Base-by-base conservation (phyloP, 805 yeast species). In the Metschnikowia similis region DNA sequence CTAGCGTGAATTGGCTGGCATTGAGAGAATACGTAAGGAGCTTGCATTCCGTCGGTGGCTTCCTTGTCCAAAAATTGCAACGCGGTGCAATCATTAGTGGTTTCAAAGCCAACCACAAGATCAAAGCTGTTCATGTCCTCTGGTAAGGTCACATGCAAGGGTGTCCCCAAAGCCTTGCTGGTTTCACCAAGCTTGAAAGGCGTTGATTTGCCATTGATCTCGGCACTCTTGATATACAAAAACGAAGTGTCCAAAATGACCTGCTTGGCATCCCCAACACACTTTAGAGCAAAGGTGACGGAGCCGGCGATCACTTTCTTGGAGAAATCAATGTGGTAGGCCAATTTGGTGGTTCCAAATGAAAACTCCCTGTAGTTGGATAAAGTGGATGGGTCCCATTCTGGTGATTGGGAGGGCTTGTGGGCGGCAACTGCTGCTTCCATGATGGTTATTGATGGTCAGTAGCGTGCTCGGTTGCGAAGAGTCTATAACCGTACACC, bases 1-100 rank as follows among this genome's bases (percentile, higher is more conserved):
- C 97, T 78, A 6, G 96, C 94, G 62, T 90, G 96, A 55, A 87
- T 89, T 35, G 96, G 90, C 70, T 90, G 96, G 63, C 95, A 81
- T 69, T 90, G 97, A 9, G 96, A 88, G 66, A 89, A 90, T 50
- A 90, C 74, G 65, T 81, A 85, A 0, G 89, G 89, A 27, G 75
- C 74, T 38, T 77, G 78, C 53, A 83, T 80, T 14, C 91, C 95
- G 43, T 83, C 83, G 8, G 96, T 86, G 58, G 84, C 87, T 47
- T 76, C 81, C 34, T 84, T 82, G n/a, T 79, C 80, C 47, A 90
- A 71, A 83, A 94, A 90, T 66, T 90, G 96, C 52, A 89, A 71
- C 3, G 96, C 96, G 1, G 96, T 87, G 62, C 95, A 85, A 21
- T 80, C 66, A 6, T 71, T 69, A 1, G 96, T 89, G 35, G 97